phyloP scores from a whole-genome alignment of 108 stramenopile genomes.

The Skeletonema menzelii region DNA sequence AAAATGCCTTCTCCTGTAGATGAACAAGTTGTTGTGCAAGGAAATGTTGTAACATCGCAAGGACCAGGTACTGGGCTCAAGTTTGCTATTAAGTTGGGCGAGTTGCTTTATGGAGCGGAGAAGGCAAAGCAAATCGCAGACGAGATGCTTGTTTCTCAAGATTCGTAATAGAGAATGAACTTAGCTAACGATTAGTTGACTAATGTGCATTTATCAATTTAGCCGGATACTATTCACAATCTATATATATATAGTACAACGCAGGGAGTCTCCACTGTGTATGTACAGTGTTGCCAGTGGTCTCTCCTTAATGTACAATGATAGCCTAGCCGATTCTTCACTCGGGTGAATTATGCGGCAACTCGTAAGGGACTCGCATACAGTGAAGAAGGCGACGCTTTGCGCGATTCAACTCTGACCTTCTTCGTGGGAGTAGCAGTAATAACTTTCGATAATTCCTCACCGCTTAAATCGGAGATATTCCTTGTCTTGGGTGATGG shows the following conservation, averaged over 20 bases:
- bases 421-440: slow-evolving; percentile 19
- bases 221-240: not conserved
- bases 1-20: slow-evolving; percentile 50
- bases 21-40: slow-evolving; percentile 71
- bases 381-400: not conserved
- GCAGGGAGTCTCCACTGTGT: not conserved
- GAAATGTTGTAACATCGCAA: slow-evolving; percentile 68
- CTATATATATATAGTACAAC: not conserved
- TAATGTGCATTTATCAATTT: not conserved
- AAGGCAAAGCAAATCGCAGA: slow-evolving; percentile 46
- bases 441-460: slow-evolving; percentile 6
- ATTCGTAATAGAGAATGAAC: not conserved
- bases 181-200: not conserved
- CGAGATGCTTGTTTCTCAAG: slow-evolving; percentile 32
- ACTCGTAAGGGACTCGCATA: not conserved
- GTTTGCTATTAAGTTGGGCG: slow-evolving; percentile 66
- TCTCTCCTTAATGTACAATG: not conserved
- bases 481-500: slow-evolving; percentile 12
- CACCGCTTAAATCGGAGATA: slow-evolving; percentile 1
- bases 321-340: not conserved
- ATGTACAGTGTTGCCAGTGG: slow-evolving; percentile 2
- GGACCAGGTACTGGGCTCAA: slow-evolving; percentile 80
- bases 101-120: slow-evolving; percentile 48
- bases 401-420: slow-evolving; percentile 2
- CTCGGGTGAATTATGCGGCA: not conserved